Percentiles rank a stretch among this genome's conserved stretches.
Conservation (phyloP, 495 filamentous ascomycete species). For the Darksidea phi region DNA sequence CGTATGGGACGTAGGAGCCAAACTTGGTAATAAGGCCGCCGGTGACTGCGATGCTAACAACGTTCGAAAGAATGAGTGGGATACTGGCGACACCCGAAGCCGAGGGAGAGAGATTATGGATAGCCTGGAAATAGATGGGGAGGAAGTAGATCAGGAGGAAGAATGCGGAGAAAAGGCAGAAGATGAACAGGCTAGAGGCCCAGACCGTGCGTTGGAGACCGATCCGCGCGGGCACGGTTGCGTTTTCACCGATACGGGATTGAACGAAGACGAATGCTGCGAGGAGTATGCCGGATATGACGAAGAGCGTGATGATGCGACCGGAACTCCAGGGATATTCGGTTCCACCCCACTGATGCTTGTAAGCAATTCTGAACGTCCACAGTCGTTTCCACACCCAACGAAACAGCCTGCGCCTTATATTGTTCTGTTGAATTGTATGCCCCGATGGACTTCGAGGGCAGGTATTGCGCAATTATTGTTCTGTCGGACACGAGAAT, state of each 20-base stretch:
- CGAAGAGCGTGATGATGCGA: conserved; percentile 68
- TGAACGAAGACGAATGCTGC: conserved; percentile 63
- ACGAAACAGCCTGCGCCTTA: too few species aligned
- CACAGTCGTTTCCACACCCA: too few species aligned
- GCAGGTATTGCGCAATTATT: too few species aligned
- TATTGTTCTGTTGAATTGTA: too few species aligned
- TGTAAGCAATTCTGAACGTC: too few species aligned
- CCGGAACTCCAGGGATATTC: conserved; percentile 63
- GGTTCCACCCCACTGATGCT: conserved; percentile 46
- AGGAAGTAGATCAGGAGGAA: conserved; percentile 36
- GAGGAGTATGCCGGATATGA: conserved; percentile 65
- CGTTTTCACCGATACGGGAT: conserved; percentile 63
- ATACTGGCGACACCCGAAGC: conserved; percentile 33
- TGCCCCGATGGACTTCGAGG: too few species aligned
- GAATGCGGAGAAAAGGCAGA: conserved; percentile 26
- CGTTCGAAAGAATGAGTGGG: conserved; percentile 36
- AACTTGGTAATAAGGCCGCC: conserved; percentile 9
- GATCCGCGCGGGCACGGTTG: conserved; percentile 50
- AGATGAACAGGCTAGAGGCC: conserved; percentile 13
- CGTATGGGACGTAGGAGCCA: conserved; percentile 28
- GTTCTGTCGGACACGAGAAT: too few species aligned
- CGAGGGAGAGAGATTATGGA: conserved; percentile 19
- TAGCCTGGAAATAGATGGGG: conserved; percentile 40
- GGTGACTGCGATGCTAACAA: conserved; percentile 3
- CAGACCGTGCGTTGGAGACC: conserved; percentile 19